phyloP scores from a whole-genome alignment of 352 stramenopile species.

The Pythium monospermum region DNA sequence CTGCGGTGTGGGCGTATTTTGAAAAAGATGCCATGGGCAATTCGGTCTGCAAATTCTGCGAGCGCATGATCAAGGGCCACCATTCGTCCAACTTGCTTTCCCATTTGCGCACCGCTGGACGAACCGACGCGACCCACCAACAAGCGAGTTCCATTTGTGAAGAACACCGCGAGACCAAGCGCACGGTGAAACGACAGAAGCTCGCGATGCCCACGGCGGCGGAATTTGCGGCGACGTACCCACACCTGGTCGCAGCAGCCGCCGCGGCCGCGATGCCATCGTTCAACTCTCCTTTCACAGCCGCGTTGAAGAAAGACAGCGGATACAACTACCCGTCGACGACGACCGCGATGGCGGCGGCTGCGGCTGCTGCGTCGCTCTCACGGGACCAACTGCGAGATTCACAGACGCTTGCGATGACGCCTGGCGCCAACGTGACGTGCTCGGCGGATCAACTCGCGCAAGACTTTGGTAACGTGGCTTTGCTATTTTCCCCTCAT shows the following conservation, averaged over 20 bases:
- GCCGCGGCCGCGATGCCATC: constrained; percentile 32
- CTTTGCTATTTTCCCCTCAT: neutral
- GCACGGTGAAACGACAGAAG: constrained; percentile 74
- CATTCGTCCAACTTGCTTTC: constrained; percentile 81
- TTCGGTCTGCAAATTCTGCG: constrained; percentile 82
- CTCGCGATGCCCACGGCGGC: constrained; percentile 38
- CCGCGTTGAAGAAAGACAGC: constrained; percentile 25
- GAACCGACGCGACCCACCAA: constrained; percentile 63
- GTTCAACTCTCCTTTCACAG: constrained; percentile 15
- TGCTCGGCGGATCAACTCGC: constrained; percentile 59
- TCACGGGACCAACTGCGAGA: constrained; percentile 45
- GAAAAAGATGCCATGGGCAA: constrained; percentile 71
- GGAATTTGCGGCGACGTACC: constrained; percentile 47
- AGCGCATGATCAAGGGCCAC: constrained; percentile 81
- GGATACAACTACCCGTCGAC: constrained; percentile 14
- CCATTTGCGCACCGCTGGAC: constrained; percentile 66
- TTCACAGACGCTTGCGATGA: constrained; percentile 1
- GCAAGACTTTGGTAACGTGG: constrained; percentile 47
- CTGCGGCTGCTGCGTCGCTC: constrained; percentile 35
- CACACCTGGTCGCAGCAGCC: constrained; percentile 38
- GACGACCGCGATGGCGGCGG: constrained; percentile 30
- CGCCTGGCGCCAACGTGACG: constrained; percentile 18
- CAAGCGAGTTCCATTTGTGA: constrained; percentile 73
- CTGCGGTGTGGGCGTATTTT: constrained; percentile 82
- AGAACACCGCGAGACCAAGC: constrained; percentile 77